phyloP scores from a whole-genome alignment of 2,329 filamentous ascomycete species.

The Onygenales sp. region DNA sequence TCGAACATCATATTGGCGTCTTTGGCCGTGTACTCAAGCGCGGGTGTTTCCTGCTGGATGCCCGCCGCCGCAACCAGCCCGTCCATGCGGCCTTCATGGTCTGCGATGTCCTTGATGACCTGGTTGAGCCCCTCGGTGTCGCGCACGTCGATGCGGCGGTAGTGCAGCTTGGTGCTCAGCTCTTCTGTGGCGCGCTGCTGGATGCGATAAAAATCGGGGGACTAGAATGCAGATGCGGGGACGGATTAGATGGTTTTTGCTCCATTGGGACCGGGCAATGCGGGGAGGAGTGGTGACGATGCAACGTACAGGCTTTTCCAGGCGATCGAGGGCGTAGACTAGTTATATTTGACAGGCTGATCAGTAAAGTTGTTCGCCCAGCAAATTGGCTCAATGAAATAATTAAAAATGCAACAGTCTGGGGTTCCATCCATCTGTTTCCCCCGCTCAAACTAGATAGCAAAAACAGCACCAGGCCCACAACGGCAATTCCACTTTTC shows the following conservation, averaged over 20 bases:
- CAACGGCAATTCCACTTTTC: not conserved
- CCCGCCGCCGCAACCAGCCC: constrained; percentile 67
- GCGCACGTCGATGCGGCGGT: constrained; percentile 72
- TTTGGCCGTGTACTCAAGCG: constrained; percentile 63
- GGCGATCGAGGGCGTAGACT: constrained; percentile 26
- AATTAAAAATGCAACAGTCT: not conserved
- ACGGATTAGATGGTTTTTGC: not conserved
- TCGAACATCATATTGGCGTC: constrained; percentile 55
- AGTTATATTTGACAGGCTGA: constrained; percentile 25
- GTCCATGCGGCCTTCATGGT: constrained; percentile 62
- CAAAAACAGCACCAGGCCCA: not conserved
- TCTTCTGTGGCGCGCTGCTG: constrained; percentile 54
- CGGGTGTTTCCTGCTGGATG: constrained; percentile 69
- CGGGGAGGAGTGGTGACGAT: not conserved
- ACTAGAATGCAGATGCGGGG: constrained; percentile 17
- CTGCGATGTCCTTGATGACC: constrained; percentile 59
- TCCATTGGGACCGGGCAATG: not conserved
- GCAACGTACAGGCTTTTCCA: constrained; percentile 14
- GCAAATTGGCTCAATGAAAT: not conserved
- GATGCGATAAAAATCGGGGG: constrained; percentile 54
- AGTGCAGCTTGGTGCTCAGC: constrained; percentile 59
- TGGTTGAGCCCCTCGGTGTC: constrained; percentile 59
- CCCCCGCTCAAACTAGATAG: too few species aligned
- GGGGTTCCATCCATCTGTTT: not conserved
- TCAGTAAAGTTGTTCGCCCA: not conserved